Evolutionary conservation across 129 eudicot genomes (phyloP), one percentile per base, ranked within the genome.

Genomic region (Lactuca sativa): DNA sequence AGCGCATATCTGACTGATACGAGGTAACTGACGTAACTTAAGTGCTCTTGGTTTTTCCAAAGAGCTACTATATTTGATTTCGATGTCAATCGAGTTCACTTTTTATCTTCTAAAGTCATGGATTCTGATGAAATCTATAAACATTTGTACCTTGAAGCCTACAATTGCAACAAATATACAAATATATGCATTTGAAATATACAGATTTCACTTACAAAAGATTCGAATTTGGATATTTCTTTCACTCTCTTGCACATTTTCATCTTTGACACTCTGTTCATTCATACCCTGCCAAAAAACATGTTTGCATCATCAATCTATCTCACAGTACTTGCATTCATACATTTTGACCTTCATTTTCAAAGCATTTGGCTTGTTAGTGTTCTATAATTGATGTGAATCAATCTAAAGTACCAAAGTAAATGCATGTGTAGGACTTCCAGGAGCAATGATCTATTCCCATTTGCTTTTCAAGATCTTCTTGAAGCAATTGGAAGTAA

Each of bases 11-110:
- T 65, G 9, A 72, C 57, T 54, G 74, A 84, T 41, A 56, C 62
- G 37, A 84, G 87, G 95, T 87, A 81, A 57, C 59, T 34, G 9
- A 7, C n/a, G 14, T 47, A 64, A 14, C n/a, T 34, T 31, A 37
- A n/a, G 4, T 13, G 12, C 4, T 34, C 16, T 14, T 47, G 7
- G 66, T 16, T 34, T 15, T 34, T 15, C 48, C 11, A 38, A 34
- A 31, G 25, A 4, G 38, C 38, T 36, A 36, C 38, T 51, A n/a
- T 49, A 16, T 15, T 2, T 43, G 15, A 9, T 16, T 66, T 66
- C 25, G 8, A 25, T 4, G 38, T 66, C 4, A n/a, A n/a, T 7
- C 10, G 5, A 67, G 60, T 51, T 51, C 48, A 8, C n/a, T 4
- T 15, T 25, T 48, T 48, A 21, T 18, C 38, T 2, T 64, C 34